Conservation (phyloP, 441 rosid genomes). For the Pelargonium cotyledonis region DNA sequence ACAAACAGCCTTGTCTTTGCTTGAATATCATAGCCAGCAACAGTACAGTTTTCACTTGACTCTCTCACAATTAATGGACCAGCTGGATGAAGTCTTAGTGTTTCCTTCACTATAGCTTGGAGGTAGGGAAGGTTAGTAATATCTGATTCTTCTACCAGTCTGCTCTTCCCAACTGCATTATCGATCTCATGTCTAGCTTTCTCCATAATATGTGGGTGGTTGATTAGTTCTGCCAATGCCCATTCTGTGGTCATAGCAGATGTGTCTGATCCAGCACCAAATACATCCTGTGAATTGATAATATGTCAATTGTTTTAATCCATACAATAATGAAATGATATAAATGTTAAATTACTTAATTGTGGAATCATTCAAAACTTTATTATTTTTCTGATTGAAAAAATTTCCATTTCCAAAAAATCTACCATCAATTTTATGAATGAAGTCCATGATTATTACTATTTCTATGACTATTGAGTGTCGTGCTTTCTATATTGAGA, state of each 20-base stretch:
- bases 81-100: constrained; percentile 40
- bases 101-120: constrained; percentile 40
- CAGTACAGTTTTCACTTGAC: constrained; percentile 26
- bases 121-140: constrained; percentile 37
- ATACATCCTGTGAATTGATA: constrained; percentile 30
- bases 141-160: constrained; percentile 41
- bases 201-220: constrained; percentile 32
- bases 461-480: no score
- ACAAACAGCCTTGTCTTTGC: constrained; percentile 36
- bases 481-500: no score
- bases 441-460: no score
- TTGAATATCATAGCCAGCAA: constrained; percentile 40
- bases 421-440: no score
- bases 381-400: no score
- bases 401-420: no score
- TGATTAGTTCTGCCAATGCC: constrained; percentile 45
- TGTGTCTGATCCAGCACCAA: constrained; percentile 47
- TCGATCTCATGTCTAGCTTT: constrained; percentile 43
- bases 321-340: no score
- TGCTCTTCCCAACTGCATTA: constrained; percentile 27
- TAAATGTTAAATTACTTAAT: no score
- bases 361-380: no score
- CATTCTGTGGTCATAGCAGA: constrained; percentile 40
- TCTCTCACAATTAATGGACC: constrained; percentile 39
- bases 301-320: no score